Evolutionary conservation across 345 rosid genomes (phyloP).

Genomic region (Murraya paniculata): DNA sequence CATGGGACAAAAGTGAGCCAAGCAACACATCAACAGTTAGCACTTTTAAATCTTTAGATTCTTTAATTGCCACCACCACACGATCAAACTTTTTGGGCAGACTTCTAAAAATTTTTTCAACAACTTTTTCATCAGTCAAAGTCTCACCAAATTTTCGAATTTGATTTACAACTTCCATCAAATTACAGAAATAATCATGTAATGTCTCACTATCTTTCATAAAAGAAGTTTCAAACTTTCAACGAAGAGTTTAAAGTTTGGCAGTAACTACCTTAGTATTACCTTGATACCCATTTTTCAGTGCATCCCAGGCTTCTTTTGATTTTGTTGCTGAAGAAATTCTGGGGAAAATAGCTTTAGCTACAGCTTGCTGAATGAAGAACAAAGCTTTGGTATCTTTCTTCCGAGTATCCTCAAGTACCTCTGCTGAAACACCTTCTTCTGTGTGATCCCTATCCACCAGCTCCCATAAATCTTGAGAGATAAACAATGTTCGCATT

Average conservation of each 20-base stretch:
- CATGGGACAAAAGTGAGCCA: background rate
- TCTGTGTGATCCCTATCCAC: too few species aligned
- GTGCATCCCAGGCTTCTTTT: background rate
- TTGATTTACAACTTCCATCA: background rate
- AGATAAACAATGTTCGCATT: too few species aligned
- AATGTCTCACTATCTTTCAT: too few species aligned
- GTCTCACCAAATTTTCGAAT: background rate
- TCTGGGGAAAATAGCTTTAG: background rate
- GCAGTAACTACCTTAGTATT: too few species aligned
- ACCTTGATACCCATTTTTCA: background rate
- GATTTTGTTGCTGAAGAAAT: background rate
- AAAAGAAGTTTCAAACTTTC: too few species aligned
- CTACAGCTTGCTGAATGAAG: background rate
- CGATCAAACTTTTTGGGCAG: background rate
- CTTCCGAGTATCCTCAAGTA: background rate
- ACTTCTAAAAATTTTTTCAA: background rate
- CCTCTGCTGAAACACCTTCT: too few species aligned
- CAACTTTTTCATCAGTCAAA: background rate
- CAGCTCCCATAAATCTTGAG: too few species aligned
- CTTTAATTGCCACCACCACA: background rate
- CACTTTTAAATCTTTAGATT: background rate
- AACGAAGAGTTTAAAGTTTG: too few species aligned
- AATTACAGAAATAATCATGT: too few species aligned
- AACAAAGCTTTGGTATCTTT: slow-evolving; percentile 3
- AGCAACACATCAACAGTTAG: background rate